These are phyloP conservation scores for Haematococcus lacustris DNA, from an alignment of 139 green algal species.

Conservation along the genomic window DNA sequence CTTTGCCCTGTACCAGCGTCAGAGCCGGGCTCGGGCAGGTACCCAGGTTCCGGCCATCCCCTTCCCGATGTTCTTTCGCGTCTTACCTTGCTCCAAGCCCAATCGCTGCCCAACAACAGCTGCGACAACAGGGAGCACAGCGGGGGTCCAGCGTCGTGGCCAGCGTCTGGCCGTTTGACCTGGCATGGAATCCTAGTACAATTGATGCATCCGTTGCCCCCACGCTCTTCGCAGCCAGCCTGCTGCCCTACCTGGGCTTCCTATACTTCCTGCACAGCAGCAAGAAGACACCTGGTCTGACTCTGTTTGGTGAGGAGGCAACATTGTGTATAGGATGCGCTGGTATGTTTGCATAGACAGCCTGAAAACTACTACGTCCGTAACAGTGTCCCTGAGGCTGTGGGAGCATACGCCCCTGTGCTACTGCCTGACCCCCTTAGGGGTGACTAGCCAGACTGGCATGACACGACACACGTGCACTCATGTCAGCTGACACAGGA, in stretches of 20 bases:
- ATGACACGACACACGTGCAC: too few relatives aligned
- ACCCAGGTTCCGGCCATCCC: not conserved
- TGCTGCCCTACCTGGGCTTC: conserved; percentile 93
- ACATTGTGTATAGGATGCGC: too few relatives aligned
- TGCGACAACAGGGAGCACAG: not conserved
- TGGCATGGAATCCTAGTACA: not conserved
- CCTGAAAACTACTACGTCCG: too few relatives aligned
- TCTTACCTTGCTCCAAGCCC: not conserved
- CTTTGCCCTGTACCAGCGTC: not conserved
- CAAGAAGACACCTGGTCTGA: conserved; percentile 58
- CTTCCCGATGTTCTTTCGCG: not conserved
- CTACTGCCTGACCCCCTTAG: too few relatives aligned
- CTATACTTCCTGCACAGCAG: conserved; percentile 75
- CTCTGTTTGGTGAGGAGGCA: too few relatives aligned
- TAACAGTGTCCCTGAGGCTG: too few relatives aligned
- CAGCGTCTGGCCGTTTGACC: not conserved
- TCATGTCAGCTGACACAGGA: too few relatives aligned
- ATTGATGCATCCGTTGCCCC: conserved; percentile 32
- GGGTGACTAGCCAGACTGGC: too few relatives aligned
- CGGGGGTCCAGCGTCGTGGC: not conserved
- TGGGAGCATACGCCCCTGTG: too few relatives aligned
- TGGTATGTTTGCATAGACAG: too few relatives aligned
- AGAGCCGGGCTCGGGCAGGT: not conserved
- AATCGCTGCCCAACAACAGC: not conserved
- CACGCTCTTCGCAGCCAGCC: conserved; percentile 76